Percentiles rank a stretch among this genome's conserved stretches.
Conservation (phyloP, 2,329 filamentous ascomycete species). For the Coniochaeta hoffmannii region DNA sequence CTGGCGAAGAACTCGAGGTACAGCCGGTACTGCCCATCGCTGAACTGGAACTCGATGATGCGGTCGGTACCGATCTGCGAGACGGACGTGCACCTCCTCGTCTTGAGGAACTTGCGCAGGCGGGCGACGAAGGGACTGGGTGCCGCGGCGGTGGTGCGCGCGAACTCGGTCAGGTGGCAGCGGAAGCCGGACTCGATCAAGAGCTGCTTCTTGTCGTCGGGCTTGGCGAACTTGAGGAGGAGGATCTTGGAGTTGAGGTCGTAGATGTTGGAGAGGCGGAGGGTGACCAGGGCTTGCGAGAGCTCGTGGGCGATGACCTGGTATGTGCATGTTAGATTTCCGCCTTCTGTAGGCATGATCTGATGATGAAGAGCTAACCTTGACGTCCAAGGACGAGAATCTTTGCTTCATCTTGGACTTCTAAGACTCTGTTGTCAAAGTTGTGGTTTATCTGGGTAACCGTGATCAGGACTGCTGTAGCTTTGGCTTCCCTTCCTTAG, state of each 20-base stretch:
- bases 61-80: conserved; percentile 87
- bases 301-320: conserved; percentile 95
- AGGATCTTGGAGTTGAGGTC: conserved; percentile 94
- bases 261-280: conserved; percentile 90
- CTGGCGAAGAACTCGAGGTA: conserved; percentile 96
- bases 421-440: neutral
- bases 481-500: neutral
- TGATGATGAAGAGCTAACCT: conserved; percentile 33
- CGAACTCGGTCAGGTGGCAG: conserved; percentile 87
- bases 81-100: conserved; percentile 72
- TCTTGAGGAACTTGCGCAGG: conserved; percentile 82
- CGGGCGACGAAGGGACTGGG: conserved; percentile 81
- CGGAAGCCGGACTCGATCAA: conserved; percentile 94
- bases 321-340: neutral
- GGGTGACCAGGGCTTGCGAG: conserved; percentile 62
- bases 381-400: conserved; percentile 73
- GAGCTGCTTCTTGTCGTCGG: conserved; percentile 80
- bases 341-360: neutral
- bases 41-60: conserved; percentile 87
- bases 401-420: conserved; percentile 63
- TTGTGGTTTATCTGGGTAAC: neutral
- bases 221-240: conserved; percentile 89
- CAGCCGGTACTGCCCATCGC: conserved; percentile 78
- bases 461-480: neutral
- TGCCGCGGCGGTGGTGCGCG: conserved; percentile 73